Evolutionary conservation across 2,329 filamentous ascomycete species (phyloP), one percentile per base, ranked within the genome.

Genomic region (Teratosphaeria gauchensis): DNA sequence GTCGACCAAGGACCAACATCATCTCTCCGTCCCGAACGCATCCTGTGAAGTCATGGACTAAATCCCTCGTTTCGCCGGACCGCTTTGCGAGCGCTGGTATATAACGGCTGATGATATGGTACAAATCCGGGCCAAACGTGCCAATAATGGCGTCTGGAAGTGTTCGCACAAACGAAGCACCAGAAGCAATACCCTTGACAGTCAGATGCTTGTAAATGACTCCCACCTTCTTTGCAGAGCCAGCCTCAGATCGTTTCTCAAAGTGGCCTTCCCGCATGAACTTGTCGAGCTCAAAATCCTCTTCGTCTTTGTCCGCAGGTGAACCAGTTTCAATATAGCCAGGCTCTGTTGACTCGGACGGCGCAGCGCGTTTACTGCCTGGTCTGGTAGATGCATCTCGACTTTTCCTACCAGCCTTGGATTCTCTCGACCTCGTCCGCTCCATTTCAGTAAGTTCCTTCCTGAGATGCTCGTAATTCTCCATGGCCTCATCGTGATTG

Each of bases 121-220:
- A 92, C 1, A 92, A 75, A 71, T 92, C 89, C 0, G 89, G 89
- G 0, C 89, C 89, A 69, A 94, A 92, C 0, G 88, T 91, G 24
- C 88, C 88, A 4, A 90, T 62, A 42, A 92, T 78, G 2, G 89
- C 89, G 63, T 89, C 82, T 0, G 89, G 88, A 0, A 92, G 74
- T 0, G 88, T 90, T 61, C 83, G 83, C 30, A 88, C 87, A 63
- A 88, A 88, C 0, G 83, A 83, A 0, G 86, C 78, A 0, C 83
- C 85, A 12, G 82, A 83, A 51, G 84, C 84, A 7, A 85, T 75
- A 19, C 89, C 89, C 70, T 87, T 85, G 31, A 92, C 89, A 0
- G 84, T 90, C 55, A 92, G 77, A 65, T 89, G 80, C 72, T 87
- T 89, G 77, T 86, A 92, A 1, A 90, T 76, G 1, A 92, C 86